Base-by-base conservation (phyloP, 371 early-diverging fungal genomes). In the Nematocida parisii region DNA sequence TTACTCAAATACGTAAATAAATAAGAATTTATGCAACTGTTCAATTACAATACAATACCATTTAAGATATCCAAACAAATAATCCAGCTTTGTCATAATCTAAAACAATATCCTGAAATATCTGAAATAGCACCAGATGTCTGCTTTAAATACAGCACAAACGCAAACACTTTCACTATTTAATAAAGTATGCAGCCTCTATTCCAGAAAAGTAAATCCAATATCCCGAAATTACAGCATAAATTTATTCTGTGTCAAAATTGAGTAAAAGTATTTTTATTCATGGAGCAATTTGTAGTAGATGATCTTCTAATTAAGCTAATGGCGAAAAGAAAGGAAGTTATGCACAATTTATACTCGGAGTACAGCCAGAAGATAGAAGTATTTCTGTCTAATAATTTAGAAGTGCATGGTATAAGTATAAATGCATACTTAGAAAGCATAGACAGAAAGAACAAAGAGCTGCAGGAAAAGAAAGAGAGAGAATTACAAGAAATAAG, bases 281-380 rank as follows among this genome's bases (percentile, higher is more conserved):
- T 61, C 33, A 70, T 77, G 71, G 80, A 77, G 61, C 68, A 70
- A 47, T 68, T 71, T 42, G 80, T n/a, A 58, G 50, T 67, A 39
- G 80, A 77, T 33, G 80, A 70, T 61, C 80, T 77, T 20, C 18
- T 70, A n/a, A 44, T 77, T n/a, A 27, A 58, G 68, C 56, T 77
- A n/a, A 40, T 77, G 70, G 62, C 54, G 13, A 77, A 77, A 33
- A 67, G 70, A 58, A 77, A 77, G 1, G 80, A 77, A 6, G 15
- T 9, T 24, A 22, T 77, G 11, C 54, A 70, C 7, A 40, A 9
- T 13, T 5, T 77, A 5, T 77, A 77, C 57, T 22, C 39, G 2
- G 27, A 13, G 22, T 77, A 61, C 71, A 50, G 66, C 42, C 9
- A 27, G 20, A 52, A 58, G 24, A 77, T 77, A 68, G 71, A 68